Conservation (phyloP, 2,329 filamentous ascomycete species). For the Celoporthe dispersa region DNA sequence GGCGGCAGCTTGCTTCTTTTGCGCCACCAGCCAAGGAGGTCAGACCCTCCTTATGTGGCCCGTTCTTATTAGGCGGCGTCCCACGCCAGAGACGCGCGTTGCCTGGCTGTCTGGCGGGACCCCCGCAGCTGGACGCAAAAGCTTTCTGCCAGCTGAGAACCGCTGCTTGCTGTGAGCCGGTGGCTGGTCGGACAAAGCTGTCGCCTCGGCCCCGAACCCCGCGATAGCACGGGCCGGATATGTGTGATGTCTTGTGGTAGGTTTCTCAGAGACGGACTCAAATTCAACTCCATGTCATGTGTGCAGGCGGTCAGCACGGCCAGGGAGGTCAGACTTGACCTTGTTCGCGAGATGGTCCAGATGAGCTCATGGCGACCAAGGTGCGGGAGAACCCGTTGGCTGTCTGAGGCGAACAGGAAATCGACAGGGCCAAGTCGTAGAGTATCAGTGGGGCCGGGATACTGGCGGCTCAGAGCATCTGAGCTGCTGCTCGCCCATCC, state of each 20-base stretch:
- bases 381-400: neutral
- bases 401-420: neutral
- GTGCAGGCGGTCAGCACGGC: neutral
- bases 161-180: conserved; percentile 8
- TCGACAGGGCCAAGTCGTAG: neutral
- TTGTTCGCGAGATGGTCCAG: conserved; percentile 15
- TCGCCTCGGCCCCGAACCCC: conserved; percentile 23
- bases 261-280: conserved; percentile 29
- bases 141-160: conserved; percentile 2
- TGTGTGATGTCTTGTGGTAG: conserved; percentile 27
- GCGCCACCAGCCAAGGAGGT: conserved; percentile 17
- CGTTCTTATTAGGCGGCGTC: conserved; percentile 14
- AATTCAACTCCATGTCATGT: conserved; percentile 24
- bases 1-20: conserved; percentile 25
- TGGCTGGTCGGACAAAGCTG: conserved; percentile 20
- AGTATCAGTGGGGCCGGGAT: neutral
- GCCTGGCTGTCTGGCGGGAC: conserved; percentile 1
- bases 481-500: neutral
- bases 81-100: conserved; percentile 13
- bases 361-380: neutral
- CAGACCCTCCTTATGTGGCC: conserved; percentile 17
- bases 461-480: neutral
- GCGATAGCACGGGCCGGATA: conserved; percentile 27
- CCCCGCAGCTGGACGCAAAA: neutral
- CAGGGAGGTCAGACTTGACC: neutral